These are phyloP conservation scores for Aristolochia contorta DNA, from an alignment of 164 flowering plant species.

Conservation along the genomic window DNA sequence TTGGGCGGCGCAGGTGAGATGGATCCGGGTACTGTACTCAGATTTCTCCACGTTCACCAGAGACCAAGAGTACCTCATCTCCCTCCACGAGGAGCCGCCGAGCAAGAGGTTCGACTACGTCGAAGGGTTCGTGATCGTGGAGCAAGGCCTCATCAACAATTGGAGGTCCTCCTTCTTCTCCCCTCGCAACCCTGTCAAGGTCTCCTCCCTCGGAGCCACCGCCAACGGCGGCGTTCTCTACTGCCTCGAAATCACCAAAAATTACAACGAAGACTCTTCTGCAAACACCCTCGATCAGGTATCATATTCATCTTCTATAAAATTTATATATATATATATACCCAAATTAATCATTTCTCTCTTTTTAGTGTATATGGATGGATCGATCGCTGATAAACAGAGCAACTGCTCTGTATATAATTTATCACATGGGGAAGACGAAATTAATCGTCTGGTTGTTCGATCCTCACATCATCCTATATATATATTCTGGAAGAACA, in stretches of 20 bases:
- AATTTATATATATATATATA: too few relatives aligned
- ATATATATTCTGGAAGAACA: constrained; percentile 1
- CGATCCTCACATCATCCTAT: neutral
- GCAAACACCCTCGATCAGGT: constrained; percentile 63
- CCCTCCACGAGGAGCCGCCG: constrained; percentile 40
- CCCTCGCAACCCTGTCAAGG: constrained; percentile 71
- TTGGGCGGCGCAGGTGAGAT: constrained; percentile 65
- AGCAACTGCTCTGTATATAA: neutral
- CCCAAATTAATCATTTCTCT: neutral
- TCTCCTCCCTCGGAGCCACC: constrained; percentile 36
- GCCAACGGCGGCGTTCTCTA: constrained; percentile 57
- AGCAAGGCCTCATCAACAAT: constrained; percentile 80
- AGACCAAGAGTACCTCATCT: constrained; percentile 84
- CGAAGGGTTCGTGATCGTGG: constrained; percentile 90
- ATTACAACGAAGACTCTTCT: constrained; percentile 42
- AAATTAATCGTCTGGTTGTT: too few relatives aligned
- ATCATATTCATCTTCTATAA: too few relatives aligned
- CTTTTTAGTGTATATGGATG: neutral
- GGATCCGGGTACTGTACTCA: constrained; percentile 84
- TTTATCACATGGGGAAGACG: constrained; percentile 4
- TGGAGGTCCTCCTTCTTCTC: constrained; percentile 96
- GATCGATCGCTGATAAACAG: neutral
- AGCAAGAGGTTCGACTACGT: constrained; percentile 69
- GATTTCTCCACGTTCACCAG: constrained; percentile 58
- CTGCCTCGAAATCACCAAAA: constrained; percentile 81